Evolutionary conservation across 306 rosid genomes (phyloP), one percentile per base, ranked within the genome.

Genomic region (Alnus rubra): DNA sequence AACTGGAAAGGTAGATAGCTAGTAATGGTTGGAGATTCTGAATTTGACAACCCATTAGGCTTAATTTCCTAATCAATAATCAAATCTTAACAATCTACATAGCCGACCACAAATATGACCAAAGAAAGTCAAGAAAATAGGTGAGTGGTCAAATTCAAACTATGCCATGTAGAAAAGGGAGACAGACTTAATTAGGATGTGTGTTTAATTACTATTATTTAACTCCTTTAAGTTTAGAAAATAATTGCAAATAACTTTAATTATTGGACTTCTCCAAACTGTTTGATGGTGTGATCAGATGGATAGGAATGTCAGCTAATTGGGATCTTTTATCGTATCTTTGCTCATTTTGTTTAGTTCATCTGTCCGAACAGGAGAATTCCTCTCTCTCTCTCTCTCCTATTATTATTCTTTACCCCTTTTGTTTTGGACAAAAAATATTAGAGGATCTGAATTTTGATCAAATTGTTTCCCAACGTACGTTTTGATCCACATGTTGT

Each of bases 121-220:
- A 8, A 42, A 68, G 44, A 68, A 68, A 68, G 72, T 42, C 16
- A 67, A 39, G 18, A 67, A 37, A 42, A 68, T 9, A 68, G 72
- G 72, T 9, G 72, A 37, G 72, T 4, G 28, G 51, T 68, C 11
- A 15, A 42, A 42, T 42, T 68, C 33, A 68, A 16, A 28, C 51
- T 62, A 62, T 13, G 39, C 44, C 18, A 4, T 3, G n/a, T 62
- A 62, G n/a, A 62, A 65, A 30, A 15, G 1, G n/a, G 70, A 33
- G 70, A 9, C 11, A 35, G 65, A 28, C 65, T 16, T n/a, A 23
- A 23, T 23, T 23, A 23, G 33, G 63, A 0, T 56, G 2, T 13
- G 28, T 19, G 63, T 56, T 56, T 56, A 23, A 23, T 23, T 23
- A 23, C 28, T 23, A 23, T 23, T 23, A 23, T 23, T 23, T 23